phyloP scores from a whole-genome alignment of 2,329 filamentous ascomycete species.

The Neonectria sp. region DNA sequence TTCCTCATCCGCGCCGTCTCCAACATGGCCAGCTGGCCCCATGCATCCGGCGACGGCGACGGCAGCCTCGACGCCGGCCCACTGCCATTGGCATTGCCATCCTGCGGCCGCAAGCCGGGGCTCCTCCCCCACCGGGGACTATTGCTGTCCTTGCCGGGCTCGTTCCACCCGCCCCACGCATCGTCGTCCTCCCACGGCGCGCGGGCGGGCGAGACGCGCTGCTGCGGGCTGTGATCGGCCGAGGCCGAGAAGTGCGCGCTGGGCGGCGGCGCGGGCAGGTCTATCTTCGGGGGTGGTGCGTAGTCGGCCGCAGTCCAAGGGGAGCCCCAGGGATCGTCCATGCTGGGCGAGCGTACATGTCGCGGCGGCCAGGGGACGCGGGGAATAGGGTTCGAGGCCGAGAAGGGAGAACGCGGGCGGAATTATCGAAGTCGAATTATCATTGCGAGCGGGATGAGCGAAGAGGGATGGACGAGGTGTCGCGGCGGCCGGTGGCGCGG shows the following conservation, averaged over 20 bases:
- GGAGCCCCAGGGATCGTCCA: slow-evolving; percentile 77
- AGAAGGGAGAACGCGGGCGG: slow-evolving; percentile 7
- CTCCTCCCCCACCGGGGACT: slow-evolving; percentile 53
- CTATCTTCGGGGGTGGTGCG: slow-evolving; percentile 54
- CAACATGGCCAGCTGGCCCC: slow-evolving; percentile 44
- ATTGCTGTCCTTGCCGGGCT: slow-evolving; percentile 40
- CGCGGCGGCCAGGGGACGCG: slow-evolving; percentile 42
- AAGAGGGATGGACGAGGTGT: slow-evolving; percentile 33
- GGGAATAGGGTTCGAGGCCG: slow-evolving; percentile 4
- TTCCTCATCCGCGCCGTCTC: slow-evolving; percentile 35
- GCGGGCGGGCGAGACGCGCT: slow-evolving; percentile 39
- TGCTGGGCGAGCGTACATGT: slow-evolving; percentile 57
- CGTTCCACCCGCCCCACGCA: slow-evolving; percentile 56
- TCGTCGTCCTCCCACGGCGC: slow-evolving; percentile 53
- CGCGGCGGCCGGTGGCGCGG: slow-evolving; percentile 33
- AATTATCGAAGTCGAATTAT: slow-evolving; percentile 31
- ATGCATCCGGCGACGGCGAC: slow-evolving; percentile 47
- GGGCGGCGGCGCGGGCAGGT: slow-evolving; percentile 52
- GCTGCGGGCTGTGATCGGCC: slow-evolving; percentile 44
- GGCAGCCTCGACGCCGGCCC: slow-evolving; percentile 45
- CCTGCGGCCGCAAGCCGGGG: slow-evolving; percentile 50
- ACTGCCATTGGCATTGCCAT: slow-evolving; percentile 29
- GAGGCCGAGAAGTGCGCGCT: slow-evolving; percentile 50
- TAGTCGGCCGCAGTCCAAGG: slow-evolving; percentile 70
- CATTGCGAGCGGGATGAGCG: slow-evolving; percentile 38